Percentiles rank a stretch among this genome's conserved stretches.
These are phyloP conservation scores for Tolypocladium pustulatum DNA, from an alignment of 2,329 filamentous ascomycete genomes.

Conservation along the genomic window DNA sequence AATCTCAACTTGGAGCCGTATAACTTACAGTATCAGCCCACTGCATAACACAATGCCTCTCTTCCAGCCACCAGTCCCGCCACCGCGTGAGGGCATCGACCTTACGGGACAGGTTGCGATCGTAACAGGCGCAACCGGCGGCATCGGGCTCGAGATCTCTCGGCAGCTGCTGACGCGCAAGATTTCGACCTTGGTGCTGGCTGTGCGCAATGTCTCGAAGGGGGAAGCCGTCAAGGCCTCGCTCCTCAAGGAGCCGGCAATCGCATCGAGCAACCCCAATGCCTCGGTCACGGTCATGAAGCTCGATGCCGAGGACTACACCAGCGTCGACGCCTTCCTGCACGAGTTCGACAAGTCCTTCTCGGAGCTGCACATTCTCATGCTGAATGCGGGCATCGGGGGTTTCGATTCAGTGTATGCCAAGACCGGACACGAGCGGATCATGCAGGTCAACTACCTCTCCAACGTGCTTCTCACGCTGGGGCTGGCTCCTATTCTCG, in stretches of 20 bases:
- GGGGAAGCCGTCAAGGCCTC: neutral
- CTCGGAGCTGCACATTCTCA: neutral
- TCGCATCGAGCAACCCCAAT: neutral
- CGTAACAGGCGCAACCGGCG: slow-evolving; percentile 34
- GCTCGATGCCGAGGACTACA: neutral
- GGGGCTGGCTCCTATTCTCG: slow-evolving; percentile 9
- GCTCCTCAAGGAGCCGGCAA: slow-evolving; percentile 8
- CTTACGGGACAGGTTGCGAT: slow-evolving; percentile 28
- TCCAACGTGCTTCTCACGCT: slow-evolving; percentile 14
- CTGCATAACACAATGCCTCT: neutral
- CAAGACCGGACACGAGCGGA: slow-evolving; percentile 11
- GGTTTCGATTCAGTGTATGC: slow-evolving; percentile 12
- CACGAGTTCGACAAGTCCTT: neutral
- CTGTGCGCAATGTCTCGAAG: slow-evolving; percentile 20
- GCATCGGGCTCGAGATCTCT: slow-evolving; percentile 33
- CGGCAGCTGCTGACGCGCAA: slow-evolving; percentile 25
- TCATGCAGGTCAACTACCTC: slow-evolving; percentile 16
- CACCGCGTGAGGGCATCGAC: neutral
- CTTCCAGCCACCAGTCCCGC: neutral
- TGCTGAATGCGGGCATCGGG: neutral
- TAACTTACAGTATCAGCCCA: neutral
- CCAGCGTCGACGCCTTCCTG: neutral
- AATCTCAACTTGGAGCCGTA: neutral
- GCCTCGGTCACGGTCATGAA: neutral
- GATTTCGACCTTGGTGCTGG: slow-evolving; percentile 31